Percentiles rank a stretch among this genome's conserved stretches.
Evolutionary conservation across 2,329 filamentous ascomycete genomes (phyloP).

Genomic region (Botryotinia convoluta): DNA sequence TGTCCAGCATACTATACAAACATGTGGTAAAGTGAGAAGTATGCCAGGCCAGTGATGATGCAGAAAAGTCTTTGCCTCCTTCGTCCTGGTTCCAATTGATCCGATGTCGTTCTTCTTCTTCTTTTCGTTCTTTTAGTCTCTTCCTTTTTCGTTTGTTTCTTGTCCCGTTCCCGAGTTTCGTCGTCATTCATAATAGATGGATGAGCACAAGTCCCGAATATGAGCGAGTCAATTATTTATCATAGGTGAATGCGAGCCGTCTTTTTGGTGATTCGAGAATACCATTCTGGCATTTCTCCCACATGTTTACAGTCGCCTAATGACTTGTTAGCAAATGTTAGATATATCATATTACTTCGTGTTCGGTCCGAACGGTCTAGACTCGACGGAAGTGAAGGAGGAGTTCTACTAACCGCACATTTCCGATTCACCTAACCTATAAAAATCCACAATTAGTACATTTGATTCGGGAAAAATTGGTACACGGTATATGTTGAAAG

Average conservation of each 20-base stretch:
- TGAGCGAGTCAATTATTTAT: neutral
- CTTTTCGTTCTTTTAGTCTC: neutral
- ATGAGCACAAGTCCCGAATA: neutral
- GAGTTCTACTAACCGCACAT: slow-evolving; percentile 32
- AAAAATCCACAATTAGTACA: slow-evolving; percentile 21
- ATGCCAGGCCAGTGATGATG: neutral
- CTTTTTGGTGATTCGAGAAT: slow-evolving; percentile 15
- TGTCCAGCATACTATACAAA: slow-evolving; percentile 8
- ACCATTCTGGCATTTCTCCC: slow-evolving; percentile 15
- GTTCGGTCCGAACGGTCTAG: slow-evolving; percentile 3
- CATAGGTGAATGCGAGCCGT: slow-evolving; percentile 11
- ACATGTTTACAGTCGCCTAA: slow-evolving; percentile 16
- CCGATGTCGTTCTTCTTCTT: neutral
- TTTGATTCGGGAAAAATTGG: slow-evolving; percentile 7
- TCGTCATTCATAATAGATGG: slow-evolving; percentile 8
- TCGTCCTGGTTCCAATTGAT: neutral
- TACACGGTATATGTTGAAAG: neutral
- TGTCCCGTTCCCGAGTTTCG: neutral
- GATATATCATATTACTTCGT: neutral
- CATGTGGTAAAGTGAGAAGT: neutral
- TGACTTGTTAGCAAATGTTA: neutral
- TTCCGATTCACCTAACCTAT: slow-evolving; percentile 33
- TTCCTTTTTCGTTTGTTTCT: neutral
- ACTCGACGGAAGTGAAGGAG: neutral
- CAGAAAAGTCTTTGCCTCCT: slow-evolving; percentile 1